Evolutionary conservation across 2,329 filamentous ascomycete species (phyloP).

Genomic region (Phaeoacremonium minimum): DNA sequence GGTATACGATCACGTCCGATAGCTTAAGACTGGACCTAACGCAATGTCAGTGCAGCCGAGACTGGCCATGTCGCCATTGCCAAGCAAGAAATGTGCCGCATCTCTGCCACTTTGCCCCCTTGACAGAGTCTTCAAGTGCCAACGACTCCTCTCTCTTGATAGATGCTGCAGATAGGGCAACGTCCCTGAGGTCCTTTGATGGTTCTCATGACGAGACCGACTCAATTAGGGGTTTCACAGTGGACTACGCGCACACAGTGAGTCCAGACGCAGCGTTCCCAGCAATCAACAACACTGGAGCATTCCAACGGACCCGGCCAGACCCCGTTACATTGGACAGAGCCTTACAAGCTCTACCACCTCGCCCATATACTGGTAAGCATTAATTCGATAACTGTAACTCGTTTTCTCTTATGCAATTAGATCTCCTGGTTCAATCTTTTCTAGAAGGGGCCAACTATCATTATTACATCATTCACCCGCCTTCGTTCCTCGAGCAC

Average conservation of each 20-base stretch:
- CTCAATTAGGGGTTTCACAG: constrained; percentile 4
- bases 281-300: background rate
- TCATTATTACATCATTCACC: constrained; percentile 39
- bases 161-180: constrained; percentile 1
- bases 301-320: constrained; percentile 5
- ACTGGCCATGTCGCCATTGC: constrained; percentile 46
- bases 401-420: no score
- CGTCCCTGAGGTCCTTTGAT: background rate
- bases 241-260: constrained; percentile 16
- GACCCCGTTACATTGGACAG: constrained; percentile 23
- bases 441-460: constrained; percentile 38
- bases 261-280: background rate
- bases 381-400: background rate
- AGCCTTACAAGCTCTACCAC: constrained; percentile 23
- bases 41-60: constrained; percentile 38
- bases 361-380: constrained; percentile 31
- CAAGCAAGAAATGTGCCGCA: constrained; percentile 39
- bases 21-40: background rate
- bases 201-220: background rate
- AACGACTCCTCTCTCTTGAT: constrained; percentile 7
- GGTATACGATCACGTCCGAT: constrained; percentile 17
- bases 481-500: constrained; percentile 34
- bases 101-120: constrained; percentile 33
- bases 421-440: constrained; percentile 39
- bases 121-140: no score